phyloP scores from a whole-genome alignment of 73 alveolate species.

The Paramecium biaurelia region DNA sequence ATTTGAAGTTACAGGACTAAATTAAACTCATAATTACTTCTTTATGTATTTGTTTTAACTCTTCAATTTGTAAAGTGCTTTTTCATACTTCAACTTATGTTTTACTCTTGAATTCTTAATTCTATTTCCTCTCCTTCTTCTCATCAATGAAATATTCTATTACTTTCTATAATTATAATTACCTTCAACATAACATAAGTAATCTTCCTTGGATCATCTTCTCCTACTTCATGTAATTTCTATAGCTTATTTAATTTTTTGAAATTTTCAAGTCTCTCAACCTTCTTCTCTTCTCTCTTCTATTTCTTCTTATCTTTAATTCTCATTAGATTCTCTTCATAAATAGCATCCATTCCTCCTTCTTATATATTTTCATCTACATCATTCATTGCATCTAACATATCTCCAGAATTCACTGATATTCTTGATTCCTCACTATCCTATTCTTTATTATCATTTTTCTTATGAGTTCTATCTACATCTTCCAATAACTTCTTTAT shows the following conservation, averaged over 20 bases:
- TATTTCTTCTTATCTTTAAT: neutral
- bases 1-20: neutral
- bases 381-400: neutral
- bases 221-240: neutral
- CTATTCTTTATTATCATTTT: neutral
- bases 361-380: neutral
- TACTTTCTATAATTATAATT: neutral
- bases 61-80: conserved; percentile 13
- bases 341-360: conserved; percentile 4
- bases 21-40: neutral
- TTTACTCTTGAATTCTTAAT: conserved; percentile 24
- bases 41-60: conserved; percentile 3
- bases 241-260: neutral
- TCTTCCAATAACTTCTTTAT: neutral
- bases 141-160: conserved; percentile 14
- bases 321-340: neutral
- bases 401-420: neutral
- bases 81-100: neutral
- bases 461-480: neutral
- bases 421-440: neutral
- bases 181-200: conserved; percentile 47
- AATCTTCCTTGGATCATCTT: conserved; percentile 52
- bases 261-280: neutral
- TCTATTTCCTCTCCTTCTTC: conserved; percentile 51
- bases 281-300: neutral